Evolutionary conservation across 208 protist genomes (phyloP).

Genomic region (Naegleria gruberi): DNA sequence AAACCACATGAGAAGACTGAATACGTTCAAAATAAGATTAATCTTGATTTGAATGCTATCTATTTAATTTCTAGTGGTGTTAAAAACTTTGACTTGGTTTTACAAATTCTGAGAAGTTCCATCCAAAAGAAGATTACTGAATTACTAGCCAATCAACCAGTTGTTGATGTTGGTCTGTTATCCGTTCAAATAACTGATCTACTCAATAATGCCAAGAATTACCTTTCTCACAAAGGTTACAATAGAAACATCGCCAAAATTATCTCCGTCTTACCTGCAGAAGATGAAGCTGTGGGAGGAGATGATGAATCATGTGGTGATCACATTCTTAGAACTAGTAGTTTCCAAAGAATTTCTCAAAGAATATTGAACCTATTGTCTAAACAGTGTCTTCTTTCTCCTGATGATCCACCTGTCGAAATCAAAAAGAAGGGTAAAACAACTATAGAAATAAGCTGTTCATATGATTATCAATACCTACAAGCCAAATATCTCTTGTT

Average conservation of each 20-base stretch:
- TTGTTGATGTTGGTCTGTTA: background rate
- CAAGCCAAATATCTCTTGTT: background rate
- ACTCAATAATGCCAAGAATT: background rate
- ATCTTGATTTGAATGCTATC: background rate
- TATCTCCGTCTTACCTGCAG: background rate
- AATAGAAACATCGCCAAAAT: background rate
- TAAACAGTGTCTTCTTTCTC: background rate
- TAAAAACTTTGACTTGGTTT: background rate
- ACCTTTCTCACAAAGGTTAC: background rate
- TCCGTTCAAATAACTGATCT: background rate
- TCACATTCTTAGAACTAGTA: background rate
- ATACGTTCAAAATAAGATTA: background rate
- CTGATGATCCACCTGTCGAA: background rate
- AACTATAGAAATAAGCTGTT: background rate
- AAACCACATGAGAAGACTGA: background rate
- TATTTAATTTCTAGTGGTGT: background rate
- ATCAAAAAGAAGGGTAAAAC: background rate
- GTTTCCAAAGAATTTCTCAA: background rate
- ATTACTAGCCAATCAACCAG: background rate
- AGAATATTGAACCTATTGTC: background rate
- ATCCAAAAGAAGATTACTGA: background rate
- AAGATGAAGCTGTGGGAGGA: background rate
- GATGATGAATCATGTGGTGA: background rate
- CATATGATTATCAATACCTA: background rate
- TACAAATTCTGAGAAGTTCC: background rate